phyloP scores from a whole-genome alignment of 768 basidiomycete genomes.

The Kwoniella botswanensis region DNA sequence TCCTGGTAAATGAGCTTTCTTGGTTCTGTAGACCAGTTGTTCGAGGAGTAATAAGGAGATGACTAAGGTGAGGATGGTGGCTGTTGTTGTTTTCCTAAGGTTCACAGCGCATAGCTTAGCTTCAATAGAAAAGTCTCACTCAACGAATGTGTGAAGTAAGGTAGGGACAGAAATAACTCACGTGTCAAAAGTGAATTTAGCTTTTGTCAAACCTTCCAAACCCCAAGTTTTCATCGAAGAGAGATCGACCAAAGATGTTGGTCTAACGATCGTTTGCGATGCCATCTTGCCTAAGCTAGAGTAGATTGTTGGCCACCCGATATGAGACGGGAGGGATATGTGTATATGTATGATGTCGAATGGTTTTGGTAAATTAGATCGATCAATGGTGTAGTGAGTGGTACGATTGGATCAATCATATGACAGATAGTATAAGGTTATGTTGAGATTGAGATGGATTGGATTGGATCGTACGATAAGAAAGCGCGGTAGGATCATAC shows the following conservation, averaged over 20 bases:
- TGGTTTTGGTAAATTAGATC: neutral
- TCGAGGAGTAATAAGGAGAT: constrained; percentile 80
- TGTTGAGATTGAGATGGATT: neutral
- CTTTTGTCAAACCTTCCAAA: constrained; percentile 41
- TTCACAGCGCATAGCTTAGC: too few species aligned
- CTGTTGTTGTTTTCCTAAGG: constrained; percentile 49
- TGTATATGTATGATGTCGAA: neutral
- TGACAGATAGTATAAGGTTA: neutral
- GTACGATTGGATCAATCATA: neutral
- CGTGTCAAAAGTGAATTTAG: constrained; percentile 50
- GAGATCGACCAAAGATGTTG: constrained; percentile 48
- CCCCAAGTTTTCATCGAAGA: constrained; percentile 42
- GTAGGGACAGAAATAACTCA: constrained; percentile 24
- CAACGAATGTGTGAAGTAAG: too few species aligned
- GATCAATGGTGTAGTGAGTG: neutral
- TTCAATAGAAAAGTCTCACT: too few species aligned
- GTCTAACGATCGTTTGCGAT: constrained; percentile 48
- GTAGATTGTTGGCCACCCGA: neutral
- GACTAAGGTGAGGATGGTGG: constrained; percentile 64
- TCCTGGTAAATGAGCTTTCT: constrained; percentile 88
- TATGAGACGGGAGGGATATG: neutral
- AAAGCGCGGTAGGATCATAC: neutral
- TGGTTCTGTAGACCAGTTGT: constrained; percentile 76
- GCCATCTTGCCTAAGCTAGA: constrained; percentile 28
- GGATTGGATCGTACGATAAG: constrained; percentile 1